These are phyloP conservation scores for Alternaria longipes DNA, from an alignment of 2,329 filamentous ascomycete species.

Conservation along the genomic window DNA sequence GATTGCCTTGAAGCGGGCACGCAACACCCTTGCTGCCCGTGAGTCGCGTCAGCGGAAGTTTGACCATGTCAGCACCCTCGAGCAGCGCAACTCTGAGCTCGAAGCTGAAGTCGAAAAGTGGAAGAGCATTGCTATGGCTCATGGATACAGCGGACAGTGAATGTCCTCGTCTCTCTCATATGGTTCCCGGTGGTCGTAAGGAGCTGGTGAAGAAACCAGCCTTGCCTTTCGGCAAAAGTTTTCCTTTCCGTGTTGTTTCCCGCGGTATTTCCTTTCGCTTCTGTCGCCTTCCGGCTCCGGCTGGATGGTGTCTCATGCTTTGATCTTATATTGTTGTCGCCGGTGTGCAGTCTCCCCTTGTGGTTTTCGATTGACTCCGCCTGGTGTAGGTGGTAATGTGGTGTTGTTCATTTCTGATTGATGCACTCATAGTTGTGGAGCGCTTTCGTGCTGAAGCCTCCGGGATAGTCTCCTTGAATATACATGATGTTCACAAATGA, in stretches of 20 bases:
- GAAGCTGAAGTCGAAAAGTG: constrained; percentile 60
- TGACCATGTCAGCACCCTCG: constrained; percentile 76
- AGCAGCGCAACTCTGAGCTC: constrained; percentile 75
- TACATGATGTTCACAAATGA: constrained; percentile 23
- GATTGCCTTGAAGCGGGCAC: constrained; percentile 88
- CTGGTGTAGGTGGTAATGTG: constrained; percentile 36
- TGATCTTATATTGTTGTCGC: constrained; percentile 28
- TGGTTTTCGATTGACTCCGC: constrained; percentile 51
- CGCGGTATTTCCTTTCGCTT: constrained; percentile 14
- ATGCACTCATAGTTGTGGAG: constrained; percentile 5
- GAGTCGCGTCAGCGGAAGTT: constrained; percentile 92
- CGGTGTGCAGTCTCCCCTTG: constrained; percentile 48
- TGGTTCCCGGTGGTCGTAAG: constrained; percentile 42
- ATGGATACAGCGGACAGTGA: constrained; percentile 51
- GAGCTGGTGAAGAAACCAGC: constrained; percentile 51
- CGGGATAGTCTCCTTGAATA: constrained; percentile 32
- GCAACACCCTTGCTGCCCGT: constrained; percentile 91
- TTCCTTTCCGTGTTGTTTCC: constrained; percentile 27
- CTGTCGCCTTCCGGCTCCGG: constrained; percentile 11
- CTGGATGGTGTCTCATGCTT: constrained; percentile 22
- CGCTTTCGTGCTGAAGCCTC: constrained; percentile 21
- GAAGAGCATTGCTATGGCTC: constrained; percentile 52
- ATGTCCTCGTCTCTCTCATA: constrained; percentile 38
- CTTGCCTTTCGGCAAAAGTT: constrained; percentile 38
- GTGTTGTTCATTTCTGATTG: constrained; percentile 8